phyloP scores from a whole-genome alignment of 78 protist genomes.

The Protostelium mycophagum region DNA sequence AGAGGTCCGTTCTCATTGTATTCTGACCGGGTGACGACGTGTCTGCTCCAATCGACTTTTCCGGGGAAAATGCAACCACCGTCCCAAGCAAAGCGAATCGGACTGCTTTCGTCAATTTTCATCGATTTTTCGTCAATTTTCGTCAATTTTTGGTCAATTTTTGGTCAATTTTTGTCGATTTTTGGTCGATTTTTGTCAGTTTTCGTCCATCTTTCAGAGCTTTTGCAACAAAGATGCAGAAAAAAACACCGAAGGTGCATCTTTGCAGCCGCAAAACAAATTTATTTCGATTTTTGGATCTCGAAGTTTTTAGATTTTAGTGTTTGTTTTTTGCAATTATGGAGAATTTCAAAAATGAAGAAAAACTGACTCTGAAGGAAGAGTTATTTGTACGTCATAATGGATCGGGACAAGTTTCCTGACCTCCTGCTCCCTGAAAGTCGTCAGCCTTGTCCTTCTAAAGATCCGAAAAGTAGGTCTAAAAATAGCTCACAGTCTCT shows the following conservation, averaged over 20 bases:
- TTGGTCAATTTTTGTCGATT: too few species aligned
- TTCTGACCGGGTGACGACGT: constrained; percentile 29
- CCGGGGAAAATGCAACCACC: constrained; percentile 40
- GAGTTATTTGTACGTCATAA: constrained; percentile 5
- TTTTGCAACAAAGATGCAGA: background rate
- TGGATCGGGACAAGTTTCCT: constrained; percentile 23
- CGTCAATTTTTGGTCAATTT: background rate
- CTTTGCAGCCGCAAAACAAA: too few species aligned
- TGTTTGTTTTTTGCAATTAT: background rate
- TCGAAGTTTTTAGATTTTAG: background rate
- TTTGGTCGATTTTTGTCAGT: too few species aligned
- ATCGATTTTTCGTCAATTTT: background rate
- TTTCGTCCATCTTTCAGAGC: too few species aligned
- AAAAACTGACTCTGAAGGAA: constrained; percentile 48
- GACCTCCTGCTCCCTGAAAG: constrained; percentile 11
- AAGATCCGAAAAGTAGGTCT: background rate
- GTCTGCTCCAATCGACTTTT: constrained; percentile 23
- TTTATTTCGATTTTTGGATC: too few species aligned
- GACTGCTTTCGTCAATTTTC: constrained; percentile 5
- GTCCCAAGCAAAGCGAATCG: constrained; percentile 27
- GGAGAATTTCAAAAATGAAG: background rate
- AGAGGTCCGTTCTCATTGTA: constrained; percentile 43
- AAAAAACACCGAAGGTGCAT: background rate
- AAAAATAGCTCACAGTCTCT: constrained; percentile 16
- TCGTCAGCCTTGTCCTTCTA: background rate